phyloP scores from a whole-genome alignment of 2,329 filamentous ascomycete species.

The Diaporthe vexans region DNA sequence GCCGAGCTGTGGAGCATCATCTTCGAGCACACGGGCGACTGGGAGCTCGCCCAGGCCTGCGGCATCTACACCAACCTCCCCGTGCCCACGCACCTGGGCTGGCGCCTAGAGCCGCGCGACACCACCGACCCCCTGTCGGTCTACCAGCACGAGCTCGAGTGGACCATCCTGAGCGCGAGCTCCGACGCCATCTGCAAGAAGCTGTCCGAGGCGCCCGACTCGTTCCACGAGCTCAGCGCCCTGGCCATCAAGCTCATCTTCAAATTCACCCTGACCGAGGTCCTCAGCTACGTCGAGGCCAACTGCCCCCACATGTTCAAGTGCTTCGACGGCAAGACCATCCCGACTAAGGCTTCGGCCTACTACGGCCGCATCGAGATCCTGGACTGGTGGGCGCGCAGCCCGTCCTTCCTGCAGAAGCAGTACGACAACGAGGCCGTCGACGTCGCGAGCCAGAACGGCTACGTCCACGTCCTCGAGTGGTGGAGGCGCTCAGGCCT shows the following conservation, averaged over 20 bases:
- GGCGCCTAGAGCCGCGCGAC: constrained; percentile 72
- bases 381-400: constrained; percentile 91
- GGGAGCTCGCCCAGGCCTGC: constrained; percentile 88
- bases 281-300: constrained; percentile 77
- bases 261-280: constrained; percentile 86
- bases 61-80: constrained; percentile 84
- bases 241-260: constrained; percentile 90
- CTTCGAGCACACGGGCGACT: constrained; percentile 86
- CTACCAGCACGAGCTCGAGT: constrained; percentile 85
- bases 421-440: constrained; percentile 89
- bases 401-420: constrained; percentile 84
- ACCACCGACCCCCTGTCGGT: constrained; percentile 76
- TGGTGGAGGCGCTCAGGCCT: constrained; percentile 87
- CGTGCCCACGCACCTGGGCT: constrained; percentile 73
- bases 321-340: constrained; percentile 85
- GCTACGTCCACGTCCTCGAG: constrained; percentile 89
- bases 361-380: constrained; percentile 89
- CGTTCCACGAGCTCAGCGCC: constrained; percentile 79
- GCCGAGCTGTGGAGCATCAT: constrained; percentile 92
- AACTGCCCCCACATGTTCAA: constrained; percentile 82
- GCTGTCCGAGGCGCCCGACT: constrained; percentile 78
- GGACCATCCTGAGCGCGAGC: constrained; percentile 82
- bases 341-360: constrained; percentile 89
- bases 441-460: constrained; percentile 87
- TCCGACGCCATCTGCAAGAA: constrained; percentile 80